phyloP scores from a whole-genome alignment of 2,329 filamentous ascomycete species.

The Stemphylium vesicarium region DNA sequence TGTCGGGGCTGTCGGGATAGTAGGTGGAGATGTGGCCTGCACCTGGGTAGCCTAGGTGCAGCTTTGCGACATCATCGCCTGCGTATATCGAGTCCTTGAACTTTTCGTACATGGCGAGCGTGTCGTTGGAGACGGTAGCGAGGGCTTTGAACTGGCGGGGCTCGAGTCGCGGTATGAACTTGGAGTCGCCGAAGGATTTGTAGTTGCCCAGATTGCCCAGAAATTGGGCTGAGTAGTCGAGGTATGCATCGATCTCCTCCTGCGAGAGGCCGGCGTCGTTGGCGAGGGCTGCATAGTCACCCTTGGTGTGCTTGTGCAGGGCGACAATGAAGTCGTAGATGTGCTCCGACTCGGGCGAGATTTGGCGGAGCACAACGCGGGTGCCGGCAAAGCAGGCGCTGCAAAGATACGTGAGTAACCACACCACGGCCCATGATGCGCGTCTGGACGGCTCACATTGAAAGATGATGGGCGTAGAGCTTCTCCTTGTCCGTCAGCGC shows the following conservation, averaged over 20 bases:
- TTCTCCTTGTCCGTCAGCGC: slow-evolving; percentile 76
- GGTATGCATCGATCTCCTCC: slow-evolving; percentile 46
- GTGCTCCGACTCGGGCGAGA: slow-evolving; percentile 58
- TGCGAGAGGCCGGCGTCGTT: slow-evolving; percentile 51
- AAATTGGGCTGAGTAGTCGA: slow-evolving; percentile 53
- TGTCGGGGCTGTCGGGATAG: slow-evolving; percentile 57
- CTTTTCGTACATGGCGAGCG: slow-evolving; percentile 50
- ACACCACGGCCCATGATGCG: background rate
- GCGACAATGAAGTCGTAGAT: slow-evolving; percentile 63
- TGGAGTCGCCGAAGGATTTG: slow-evolving; percentile 59
- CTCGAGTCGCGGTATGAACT: slow-evolving; percentile 58
- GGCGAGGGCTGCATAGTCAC: slow-evolving; percentile 56
- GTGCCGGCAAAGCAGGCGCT: slow-evolving; percentile 58
- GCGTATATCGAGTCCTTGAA: slow-evolving; percentile 56
- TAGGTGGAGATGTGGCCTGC: slow-evolving; percentile 58
- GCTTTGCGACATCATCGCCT: slow-evolving; percentile 48
- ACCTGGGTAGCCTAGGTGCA: slow-evolving; percentile 59
- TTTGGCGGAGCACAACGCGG: slow-evolving; percentile 60
- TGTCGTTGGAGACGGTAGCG: slow-evolving; percentile 49
- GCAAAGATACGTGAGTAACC: slow-evolving; percentile 3
- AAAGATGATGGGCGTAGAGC: slow-evolving; percentile 80
- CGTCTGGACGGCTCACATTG: slow-evolving; percentile 34
- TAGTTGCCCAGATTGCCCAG: slow-evolving; percentile 63
- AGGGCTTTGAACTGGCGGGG: slow-evolving; percentile 53
- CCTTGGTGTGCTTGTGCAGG: slow-evolving; percentile 55